These are phyloP conservation scores for Hypericum androsaemum DNA, from an alignment of 345 rosid species.

Conservation along the genomic window DNA sequence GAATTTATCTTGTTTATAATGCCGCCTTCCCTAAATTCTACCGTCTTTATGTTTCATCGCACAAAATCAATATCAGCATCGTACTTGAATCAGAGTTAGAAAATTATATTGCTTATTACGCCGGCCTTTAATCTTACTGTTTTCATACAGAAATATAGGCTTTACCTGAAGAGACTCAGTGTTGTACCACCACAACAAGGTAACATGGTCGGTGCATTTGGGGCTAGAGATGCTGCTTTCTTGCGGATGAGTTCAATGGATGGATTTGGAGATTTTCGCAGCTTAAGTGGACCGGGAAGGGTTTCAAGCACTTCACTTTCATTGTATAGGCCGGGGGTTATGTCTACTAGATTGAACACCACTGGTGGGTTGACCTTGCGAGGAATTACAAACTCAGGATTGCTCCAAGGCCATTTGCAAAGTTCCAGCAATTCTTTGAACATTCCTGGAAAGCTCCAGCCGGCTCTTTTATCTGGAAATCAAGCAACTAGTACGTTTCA, in stretches of 20 bases:
- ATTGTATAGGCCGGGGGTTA: slow-evolving; percentile 34
- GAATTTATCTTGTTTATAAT: no score
- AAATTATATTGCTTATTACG: no score
- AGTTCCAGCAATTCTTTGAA: slow-evolving; percentile 28
- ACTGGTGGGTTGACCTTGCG: slow-evolving; percentile 35
- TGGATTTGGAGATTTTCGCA: slow-evolving; percentile 45
- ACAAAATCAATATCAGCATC: no score
- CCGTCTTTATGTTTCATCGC: no score
- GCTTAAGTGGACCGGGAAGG: slow-evolving; percentile 41
- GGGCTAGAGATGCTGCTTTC: slow-evolving; percentile 47
- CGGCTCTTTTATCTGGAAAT: slow-evolving; percentile 27
- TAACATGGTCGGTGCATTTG: slow-evolving; percentile 43
- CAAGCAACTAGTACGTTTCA: slow-evolving; percentile 34
- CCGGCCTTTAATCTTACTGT: slow-evolving; percentile 2
- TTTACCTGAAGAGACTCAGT: slow-evolving; percentile 61
- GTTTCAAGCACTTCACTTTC: slow-evolving; percentile 39
- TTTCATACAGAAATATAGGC: slow-evolving; percentile 68
- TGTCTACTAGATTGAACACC: slow-evolving; percentile 52
- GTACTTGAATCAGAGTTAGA: no score
- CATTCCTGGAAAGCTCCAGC: slow-evolving; percentile 39
- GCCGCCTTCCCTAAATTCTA: no score
- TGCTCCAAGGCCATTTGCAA: slow-evolving; percentile 39
- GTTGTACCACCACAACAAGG: slow-evolving; percentile 38
- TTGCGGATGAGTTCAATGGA: slow-evolving; percentile 41
- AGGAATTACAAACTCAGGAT: slow-evolving; percentile 44